These are phyloP conservation scores for Pyrus hybrid DNA, from an alignment of 331 rosid species.

Conservation along the genomic window DNA sequence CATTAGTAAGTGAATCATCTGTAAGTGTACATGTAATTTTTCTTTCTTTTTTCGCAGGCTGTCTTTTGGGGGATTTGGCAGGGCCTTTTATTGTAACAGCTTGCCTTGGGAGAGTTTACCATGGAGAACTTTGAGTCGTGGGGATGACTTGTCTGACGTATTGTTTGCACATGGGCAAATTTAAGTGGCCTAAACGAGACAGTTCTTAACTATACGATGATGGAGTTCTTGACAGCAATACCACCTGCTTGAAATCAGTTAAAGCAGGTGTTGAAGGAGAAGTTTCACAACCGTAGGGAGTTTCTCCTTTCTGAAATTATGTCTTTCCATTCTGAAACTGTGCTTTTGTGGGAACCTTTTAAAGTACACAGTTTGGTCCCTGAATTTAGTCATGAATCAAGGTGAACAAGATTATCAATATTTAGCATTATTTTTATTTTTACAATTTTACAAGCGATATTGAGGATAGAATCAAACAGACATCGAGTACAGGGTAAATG, in stretches of 20 bases:
- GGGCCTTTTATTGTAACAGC: slow-evolving; percentile 37
- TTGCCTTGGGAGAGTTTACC: slow-evolving; percentile 21
- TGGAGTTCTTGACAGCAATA: background rate
- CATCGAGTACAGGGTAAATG: background rate
- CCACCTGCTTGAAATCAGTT: background rate
- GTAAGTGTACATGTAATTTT: background rate
- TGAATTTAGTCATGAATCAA: no score
- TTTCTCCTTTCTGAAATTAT: background rate
- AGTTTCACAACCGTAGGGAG: background rate
- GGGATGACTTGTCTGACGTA: background rate
- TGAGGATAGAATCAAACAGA: background rate
- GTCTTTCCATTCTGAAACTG: background rate
- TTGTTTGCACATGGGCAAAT: background rate
- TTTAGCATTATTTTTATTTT: background rate
- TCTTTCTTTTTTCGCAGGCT: slow-evolving; percentile 38
- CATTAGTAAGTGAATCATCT: background rate
- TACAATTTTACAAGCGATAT: background rate
- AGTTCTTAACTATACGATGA: background rate
- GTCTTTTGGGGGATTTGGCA: slow-evolving; percentile 43
- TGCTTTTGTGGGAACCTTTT: background rate
- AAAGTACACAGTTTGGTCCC: no score
- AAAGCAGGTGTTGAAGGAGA: background rate
- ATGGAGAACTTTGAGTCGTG: slow-evolving; percentile 17
- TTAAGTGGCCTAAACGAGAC: background rate
- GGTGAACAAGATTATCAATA: no score